These are phyloP conservation scores for Apophysomyces ossiformis DNA, from an alignment of 371 early-diverging fungal genomes.

Conservation along the genomic window DNA sequence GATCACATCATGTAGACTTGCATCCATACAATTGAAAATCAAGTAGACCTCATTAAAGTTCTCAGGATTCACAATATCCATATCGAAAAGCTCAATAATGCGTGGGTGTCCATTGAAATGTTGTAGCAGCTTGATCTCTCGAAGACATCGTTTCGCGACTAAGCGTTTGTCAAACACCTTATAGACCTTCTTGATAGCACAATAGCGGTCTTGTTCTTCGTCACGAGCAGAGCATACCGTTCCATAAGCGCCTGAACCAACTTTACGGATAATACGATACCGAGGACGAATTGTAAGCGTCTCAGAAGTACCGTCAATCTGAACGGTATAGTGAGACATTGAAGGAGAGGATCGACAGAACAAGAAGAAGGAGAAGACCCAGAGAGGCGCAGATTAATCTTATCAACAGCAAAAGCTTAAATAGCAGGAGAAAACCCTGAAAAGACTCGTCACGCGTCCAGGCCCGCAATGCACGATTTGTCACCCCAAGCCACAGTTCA, in stretches of 20 bases:
- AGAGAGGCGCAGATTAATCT: neutral
- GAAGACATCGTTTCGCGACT: constrained; percentile 66
- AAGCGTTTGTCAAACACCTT: constrained; percentile 66
- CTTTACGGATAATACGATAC: constrained; percentile 71
- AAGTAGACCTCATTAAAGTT: constrained; percentile 72
- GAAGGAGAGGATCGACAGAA: neutral
- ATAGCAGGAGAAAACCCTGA: neutral
- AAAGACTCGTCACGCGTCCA: constrained; percentile 4
- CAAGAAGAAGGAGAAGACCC: neutral
- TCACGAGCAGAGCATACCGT: constrained; percentile 69
- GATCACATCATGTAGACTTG: constrained; percentile 89
- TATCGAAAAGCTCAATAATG: constrained; percentile 72
- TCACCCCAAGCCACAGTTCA: constrained; percentile 1
- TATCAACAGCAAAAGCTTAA: neutral
- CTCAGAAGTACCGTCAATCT: constrained; percentile 20
- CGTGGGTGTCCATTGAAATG: constrained; percentile 69
- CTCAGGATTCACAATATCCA: constrained; percentile 60
- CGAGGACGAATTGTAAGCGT: constrained; percentile 52
- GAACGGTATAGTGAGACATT: constrained; percentile 15
- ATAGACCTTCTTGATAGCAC: constrained; percentile 72
- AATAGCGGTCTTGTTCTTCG: constrained; percentile 54
- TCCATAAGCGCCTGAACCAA: constrained; percentile 86
- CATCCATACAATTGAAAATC: constrained; percentile 85
- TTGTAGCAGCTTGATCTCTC: constrained; percentile 72
- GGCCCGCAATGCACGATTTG: neutral